Base-by-base conservation (phyloP, 1,139 yeast genomes). In the Nakaseomyces glabratus region DNA sequence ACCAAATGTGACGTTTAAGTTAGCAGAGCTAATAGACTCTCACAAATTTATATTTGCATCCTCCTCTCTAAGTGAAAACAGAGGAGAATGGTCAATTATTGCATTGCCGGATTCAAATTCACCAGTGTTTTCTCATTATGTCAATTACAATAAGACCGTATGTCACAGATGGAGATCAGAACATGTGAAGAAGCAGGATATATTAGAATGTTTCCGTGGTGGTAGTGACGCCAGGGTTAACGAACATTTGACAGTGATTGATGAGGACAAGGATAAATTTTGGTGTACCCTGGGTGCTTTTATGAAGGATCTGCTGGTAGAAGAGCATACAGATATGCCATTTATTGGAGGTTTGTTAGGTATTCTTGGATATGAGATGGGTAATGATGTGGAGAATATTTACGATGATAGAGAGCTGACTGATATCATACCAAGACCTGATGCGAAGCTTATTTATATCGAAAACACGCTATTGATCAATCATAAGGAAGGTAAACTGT, bases 281-380 rank as follows among this genome's bases (percentile, higher is more conserved):
- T 57, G 60, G 58, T 30, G 34, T 6, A 68, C 57, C 35, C 46
- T 79, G 8, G 71, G 82, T 0, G 43, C 55, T 0, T 68, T 62
- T 36, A 75, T 82, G 81, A 48, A 52, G 47, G 31, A 44, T 35
- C 36, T 45, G 35, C 24, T 57, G 43, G 39, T 35, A 22, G 41
- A 37, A 6, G 42, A 46, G 17, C 38, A 38, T 10, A 42, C 58
- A 2, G 49, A 48, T 2, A 61, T 81, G 28, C 94, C 95, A 1
- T 93, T 93, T 52, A 64, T 76, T 40, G 98, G 98, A 15, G 99
- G 99, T 0, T 67, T 81, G 22, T 63, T 86, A 42, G 99, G 99
- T 1, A 65, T 82, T 31, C 58, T 90, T 9, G 80, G 94, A 0
- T 90, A 90, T 53, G 99, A 90, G 55, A 86, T 81, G 59, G 88